These are phyloP conservation scores for Nicotiana undulata DNA, from an alignment of 257 asterid species.

Conservation along the genomic window DNA sequence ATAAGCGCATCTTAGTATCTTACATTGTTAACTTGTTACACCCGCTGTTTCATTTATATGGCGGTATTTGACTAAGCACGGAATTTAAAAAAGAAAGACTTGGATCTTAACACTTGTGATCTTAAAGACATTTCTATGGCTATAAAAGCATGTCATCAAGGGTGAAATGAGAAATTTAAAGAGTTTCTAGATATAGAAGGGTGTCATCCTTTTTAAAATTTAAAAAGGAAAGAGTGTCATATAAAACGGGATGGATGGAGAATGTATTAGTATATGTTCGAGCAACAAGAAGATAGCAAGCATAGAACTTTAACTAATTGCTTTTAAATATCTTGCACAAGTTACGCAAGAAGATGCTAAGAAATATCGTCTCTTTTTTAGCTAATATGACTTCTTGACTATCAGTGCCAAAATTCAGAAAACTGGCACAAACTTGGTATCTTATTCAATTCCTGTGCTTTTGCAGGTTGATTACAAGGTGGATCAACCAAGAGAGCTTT, in stretches of 20 bases:
- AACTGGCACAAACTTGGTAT: background rate
- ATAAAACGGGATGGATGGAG: no score
- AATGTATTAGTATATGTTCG: background rate
- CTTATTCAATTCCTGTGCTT: background rate
- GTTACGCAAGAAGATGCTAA: background rate
- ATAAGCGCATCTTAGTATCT: background rate
- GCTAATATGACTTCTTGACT: background rate
- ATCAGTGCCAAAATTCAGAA: background rate
- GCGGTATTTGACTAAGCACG: no score
- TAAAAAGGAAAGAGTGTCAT: no score
- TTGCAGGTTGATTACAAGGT: constrained; percentile 37
- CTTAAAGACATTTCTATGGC: no score
- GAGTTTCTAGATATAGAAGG: no score
- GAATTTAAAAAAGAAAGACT: no score
- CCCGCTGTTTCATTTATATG: no score
- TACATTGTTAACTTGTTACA: no score
- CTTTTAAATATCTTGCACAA: background rate
- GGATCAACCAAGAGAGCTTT: constrained; percentile 8
- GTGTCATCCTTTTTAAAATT: no score
- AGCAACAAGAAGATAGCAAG: background rate
- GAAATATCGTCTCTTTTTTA: background rate
- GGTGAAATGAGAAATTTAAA: no score
- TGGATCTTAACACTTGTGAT: no score
- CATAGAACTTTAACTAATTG: background rate
- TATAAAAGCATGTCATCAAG: no score